Evolutionary conservation across 2,329 filamentous ascomycete species (phyloP).

Genomic region (Penicillium sp.): DNA sequence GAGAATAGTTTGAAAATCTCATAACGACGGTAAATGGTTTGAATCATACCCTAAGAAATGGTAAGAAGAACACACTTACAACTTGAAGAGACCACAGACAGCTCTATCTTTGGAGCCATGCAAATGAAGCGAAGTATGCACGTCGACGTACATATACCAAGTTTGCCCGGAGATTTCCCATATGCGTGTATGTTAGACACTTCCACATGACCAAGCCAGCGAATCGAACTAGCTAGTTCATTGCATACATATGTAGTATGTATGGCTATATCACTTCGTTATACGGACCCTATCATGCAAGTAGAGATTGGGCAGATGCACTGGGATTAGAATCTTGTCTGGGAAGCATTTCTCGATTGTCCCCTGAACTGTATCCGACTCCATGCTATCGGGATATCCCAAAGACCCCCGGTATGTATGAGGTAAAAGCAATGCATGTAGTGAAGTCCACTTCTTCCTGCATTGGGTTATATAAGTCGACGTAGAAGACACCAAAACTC

Average conservation of each 20-base stretch:
- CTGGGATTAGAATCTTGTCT: background rate
- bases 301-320: conserved; percentile 1
- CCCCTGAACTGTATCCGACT: background rate
- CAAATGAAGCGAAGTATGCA: too few species aligned
- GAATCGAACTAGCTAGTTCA: background rate
- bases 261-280: background rate
- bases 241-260: background rate
- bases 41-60: background rate
- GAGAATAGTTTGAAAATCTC: background rate
- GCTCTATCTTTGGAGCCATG: too few species aligned
- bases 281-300: background rate
- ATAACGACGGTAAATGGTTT: background rate
- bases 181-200: background rate
- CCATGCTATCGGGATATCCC: background rate
- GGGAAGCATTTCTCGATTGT: background rate
- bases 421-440: background rate
- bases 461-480: background rate
- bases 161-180: background rate
- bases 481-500: too few species aligned
- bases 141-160: background rate
- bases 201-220: background rate
- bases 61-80: background rate
- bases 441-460: background rate
- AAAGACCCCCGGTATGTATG: background rate
- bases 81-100: too few species aligned